Evolutionary conservation across 352 stramenopile species (phyloP).

Genomic region (Blastocystis sp.): DNA sequence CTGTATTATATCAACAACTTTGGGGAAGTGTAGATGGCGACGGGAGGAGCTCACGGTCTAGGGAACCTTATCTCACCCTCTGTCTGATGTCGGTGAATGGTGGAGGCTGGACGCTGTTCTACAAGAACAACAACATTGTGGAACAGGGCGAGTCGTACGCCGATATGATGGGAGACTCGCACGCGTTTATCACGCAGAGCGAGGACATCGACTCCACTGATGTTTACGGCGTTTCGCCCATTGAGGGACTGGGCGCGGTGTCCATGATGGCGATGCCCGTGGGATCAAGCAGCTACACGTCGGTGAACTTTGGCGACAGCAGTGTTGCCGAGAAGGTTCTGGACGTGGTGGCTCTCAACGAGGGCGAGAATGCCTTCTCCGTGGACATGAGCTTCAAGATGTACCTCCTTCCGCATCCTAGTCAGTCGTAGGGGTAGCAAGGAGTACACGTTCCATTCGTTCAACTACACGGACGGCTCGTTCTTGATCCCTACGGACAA

Average conservation of each 20-base stretch:
- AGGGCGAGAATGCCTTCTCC: background rate
- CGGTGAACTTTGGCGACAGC: background rate
- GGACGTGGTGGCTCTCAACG: background rate
- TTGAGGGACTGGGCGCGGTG: background rate
- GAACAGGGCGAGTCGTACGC: background rate
- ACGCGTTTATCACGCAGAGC: background rate
- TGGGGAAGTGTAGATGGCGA: background rate
- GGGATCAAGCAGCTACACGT: background rate
- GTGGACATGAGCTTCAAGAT: background rate
- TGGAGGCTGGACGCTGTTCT: slow-evolving; percentile 53
- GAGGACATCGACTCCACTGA: background rate
- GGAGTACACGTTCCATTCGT: slow-evolving; percentile 21
- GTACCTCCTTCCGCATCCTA: background rate
- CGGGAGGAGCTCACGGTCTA: background rate
- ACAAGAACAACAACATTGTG: slow-evolving; percentile 21
- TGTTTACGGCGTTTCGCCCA: slow-evolving; percentile 12
- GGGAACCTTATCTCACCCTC: slow-evolving; percentile 36
- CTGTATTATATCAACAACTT: slow-evolving; percentile 47
- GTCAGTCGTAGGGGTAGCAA: background rate
- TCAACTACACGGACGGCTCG: slow-evolving; percentile 1
- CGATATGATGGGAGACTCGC: background rate
- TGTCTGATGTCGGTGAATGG: slow-evolving; percentile 48
- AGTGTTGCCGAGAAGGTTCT: background rate
- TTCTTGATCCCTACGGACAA: background rate
- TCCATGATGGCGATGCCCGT: slow-evolving; percentile 24